Conservation (phyloP, 148 eudicot genomes). For the Amaranthus palmeri region DNA sequence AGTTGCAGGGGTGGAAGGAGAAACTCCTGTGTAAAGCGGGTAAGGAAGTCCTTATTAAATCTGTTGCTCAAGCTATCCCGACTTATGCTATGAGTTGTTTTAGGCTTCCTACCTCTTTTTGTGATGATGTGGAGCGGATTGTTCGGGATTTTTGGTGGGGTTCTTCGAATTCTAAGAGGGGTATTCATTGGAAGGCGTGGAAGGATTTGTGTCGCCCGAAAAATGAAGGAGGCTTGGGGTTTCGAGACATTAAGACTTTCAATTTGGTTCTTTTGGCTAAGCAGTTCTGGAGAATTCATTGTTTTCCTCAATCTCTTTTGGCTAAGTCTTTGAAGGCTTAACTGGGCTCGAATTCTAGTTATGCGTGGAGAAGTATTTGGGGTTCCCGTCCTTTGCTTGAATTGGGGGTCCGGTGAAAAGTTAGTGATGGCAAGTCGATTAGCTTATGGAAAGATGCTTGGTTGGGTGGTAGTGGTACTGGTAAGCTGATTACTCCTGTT, state of each 20-base stretch:
- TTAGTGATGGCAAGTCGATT: not conserved
- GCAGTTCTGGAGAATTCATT: not conserved
- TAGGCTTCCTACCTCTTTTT: not conserved
- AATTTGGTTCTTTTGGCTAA: not conserved
- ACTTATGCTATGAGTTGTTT: not conserved
- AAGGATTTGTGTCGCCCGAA: not conserved
- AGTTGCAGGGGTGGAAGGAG: not conserved
- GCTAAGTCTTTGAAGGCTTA: not conserved
- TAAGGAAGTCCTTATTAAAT: not conserved
- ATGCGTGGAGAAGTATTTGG: not conserved
- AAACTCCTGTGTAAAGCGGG: not conserved
- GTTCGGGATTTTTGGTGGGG: not conserved
- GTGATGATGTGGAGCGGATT: not conserved
- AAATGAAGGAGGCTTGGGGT: not conserved
- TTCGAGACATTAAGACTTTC: not conserved
- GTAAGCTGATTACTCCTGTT: not conserved
- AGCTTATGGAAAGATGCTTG: not conserved
- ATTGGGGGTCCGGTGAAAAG: not conserved
- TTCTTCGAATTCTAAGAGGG: not conserved
- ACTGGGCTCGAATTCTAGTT: not conserved
- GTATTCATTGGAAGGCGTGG: not conserved
- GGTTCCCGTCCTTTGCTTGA: not conserved
- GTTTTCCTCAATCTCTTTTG: not conserved
- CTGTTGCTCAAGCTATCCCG: not conserved
- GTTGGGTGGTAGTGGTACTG: not conserved